Evolutionary conservation across 2,329 filamentous ascomycete genomes (phyloP).

Genomic region (Aureobasidium sp.): DNA sequence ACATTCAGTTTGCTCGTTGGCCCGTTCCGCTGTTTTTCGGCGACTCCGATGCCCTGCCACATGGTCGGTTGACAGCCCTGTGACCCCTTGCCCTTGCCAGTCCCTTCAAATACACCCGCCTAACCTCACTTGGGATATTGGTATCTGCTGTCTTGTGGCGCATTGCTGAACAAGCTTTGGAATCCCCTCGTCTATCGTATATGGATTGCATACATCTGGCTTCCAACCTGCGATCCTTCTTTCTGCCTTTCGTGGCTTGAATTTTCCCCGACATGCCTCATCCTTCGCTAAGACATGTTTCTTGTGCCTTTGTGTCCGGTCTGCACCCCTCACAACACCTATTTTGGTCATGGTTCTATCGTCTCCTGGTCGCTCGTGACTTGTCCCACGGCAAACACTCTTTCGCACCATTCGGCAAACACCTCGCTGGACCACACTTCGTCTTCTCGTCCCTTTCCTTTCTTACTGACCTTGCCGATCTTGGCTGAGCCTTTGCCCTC

Average conservation of each 20-base stretch:
- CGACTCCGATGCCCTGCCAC: neutral
- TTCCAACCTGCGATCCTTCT: neutral
- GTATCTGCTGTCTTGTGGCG: neutral
- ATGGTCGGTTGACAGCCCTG: neutral
- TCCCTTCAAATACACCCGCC: neutral
- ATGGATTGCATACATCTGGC: too few species aligned
- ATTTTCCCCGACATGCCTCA: neutral
- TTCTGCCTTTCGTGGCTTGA: neutral
- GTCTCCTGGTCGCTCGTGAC: neutral
- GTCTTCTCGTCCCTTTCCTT: conserved; percentile 53
- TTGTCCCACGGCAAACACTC: conserved; percentile 47
- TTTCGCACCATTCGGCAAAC: conserved; percentile 54
- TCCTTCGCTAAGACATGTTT: neutral
- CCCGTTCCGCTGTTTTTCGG: conserved; percentile 3
- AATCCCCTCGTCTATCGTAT: neutral
- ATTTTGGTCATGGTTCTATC: neutral
- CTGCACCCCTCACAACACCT: neutral
- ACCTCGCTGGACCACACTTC: conserved; percentile 57
- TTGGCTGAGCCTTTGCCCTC: conserved; percentile 26
- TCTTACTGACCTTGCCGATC: conserved; percentile 29
- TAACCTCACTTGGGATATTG: conserved; percentile 1
- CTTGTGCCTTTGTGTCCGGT: neutral
- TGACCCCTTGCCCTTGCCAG: neutral
- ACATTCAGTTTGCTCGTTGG: neutral
- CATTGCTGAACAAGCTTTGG: neutral